Percentiles rank a stretch among this genome's conserved stretches.
These are phyloP conservation scores for Dillenia turbinata DNA, from an alignment of 164 flowering plant genomes.

Conservation along the genomic window DNA sequence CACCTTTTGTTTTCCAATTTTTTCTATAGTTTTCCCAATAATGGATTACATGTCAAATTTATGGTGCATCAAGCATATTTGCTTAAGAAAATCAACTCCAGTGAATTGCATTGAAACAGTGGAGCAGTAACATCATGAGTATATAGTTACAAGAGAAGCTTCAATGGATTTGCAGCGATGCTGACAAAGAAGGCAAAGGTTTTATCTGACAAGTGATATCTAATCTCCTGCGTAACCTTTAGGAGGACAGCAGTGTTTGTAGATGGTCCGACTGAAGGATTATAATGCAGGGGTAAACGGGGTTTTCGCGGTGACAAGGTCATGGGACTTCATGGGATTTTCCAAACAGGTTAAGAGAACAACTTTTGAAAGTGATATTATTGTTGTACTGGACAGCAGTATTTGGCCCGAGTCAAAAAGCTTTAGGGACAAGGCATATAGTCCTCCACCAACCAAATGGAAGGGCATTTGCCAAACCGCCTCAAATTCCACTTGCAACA, in stretches of 20 bases:
- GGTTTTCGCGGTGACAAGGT: constrained; percentile 17
- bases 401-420: not conserved
- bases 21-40: not conserved
- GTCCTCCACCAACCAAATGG: not conserved
- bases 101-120: not conserved
- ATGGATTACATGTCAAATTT: not conserved
- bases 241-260: too few relatives aligned
- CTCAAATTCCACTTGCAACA: too few relatives aligned
- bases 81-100: too few relatives aligned
- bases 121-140: constrained; percentile 7
- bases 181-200: constrained; percentile 13
- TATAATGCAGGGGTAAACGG: constrained; percentile 12
- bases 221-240: not conserved
- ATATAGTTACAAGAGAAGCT: constrained; percentile 22
- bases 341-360: not conserved
- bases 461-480: not conserved
- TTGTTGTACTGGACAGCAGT: constrained; percentile 4
- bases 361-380: constrained; percentile 14
- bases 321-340: constrained; percentile 27
- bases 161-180: constrained; percentile 25
- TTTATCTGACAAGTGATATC: not conserved
- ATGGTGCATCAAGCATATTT: not conserved
- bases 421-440: not conserved
- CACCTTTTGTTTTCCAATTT: not conserved
- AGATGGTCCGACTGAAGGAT: not conserved